Evolutionary conservation across 2,329 filamentous ascomycete genomes (phyloP), one percentile per base, ranked within the genome.

Genomic region (Trichoderma citrinoviride): DNA sequence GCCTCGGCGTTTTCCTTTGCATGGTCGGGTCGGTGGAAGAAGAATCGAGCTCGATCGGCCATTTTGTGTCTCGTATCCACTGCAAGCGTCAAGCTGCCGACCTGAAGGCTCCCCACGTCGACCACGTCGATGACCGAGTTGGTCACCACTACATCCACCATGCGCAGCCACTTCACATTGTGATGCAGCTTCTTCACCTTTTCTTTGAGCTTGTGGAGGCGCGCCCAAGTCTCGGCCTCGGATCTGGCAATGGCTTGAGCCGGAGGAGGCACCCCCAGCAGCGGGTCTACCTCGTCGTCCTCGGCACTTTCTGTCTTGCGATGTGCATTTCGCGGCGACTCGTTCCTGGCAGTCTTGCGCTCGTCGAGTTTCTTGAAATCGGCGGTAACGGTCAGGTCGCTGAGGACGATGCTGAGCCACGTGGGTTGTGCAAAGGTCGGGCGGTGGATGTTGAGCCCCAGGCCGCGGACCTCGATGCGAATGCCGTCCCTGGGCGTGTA

Each of bases 371-470:
- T 84, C 66, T 85, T 84, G 52, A 93, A 81, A 74, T 99, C 92
- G 49, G 98, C 76, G 0, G 92, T 96, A 57, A 99, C 83, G 56
- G 88, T 90, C 56, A 97, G 81, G 74, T 97, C 95, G 72, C 87
- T 91, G 66, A 99, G 79, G 8, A 95, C 91, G 57, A 99, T 83
- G 75, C 93, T 98, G 71, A 97, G 81, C 93, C 94, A 98, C 68
- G 96, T 98, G 50, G 95, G 95, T 76, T 98, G 93, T 53, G 94
- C 92, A 78, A 99, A 98, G 6, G 95, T 98, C 14, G 95, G 95
- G 5, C 93, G 88, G 78, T 99, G 95, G 68, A 98, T 78, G 65
- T 91, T 90, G 71, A 99, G 83, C 50, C 95, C 93, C 60, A 99
- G 83, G 57, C 93, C 92, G 57, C 95, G 88, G 64, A 99, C 88